A percentile compares a stretch with the other conserved stretches of the same genome.
Evolutionary conservation across 257 asterid species (phyloP).

Genomic region (Solanum dulcamara): DNA sequence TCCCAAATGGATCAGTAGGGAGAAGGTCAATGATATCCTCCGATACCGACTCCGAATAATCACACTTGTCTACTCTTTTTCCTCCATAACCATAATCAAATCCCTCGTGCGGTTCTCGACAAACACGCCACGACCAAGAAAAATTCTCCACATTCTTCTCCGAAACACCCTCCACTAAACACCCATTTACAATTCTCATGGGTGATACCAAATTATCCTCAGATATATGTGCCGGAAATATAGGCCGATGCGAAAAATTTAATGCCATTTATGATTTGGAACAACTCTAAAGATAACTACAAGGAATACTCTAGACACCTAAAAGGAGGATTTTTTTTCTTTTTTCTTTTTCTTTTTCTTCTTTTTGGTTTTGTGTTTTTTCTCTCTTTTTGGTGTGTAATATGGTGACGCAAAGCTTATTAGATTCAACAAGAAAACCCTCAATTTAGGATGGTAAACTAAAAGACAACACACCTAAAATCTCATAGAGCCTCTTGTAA

Average conservation of each 20-base stretch:
- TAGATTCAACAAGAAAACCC: constrained; percentile 55
- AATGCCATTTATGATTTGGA: constrained; percentile 50
- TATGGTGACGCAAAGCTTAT: not conserved
- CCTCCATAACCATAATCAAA: constrained; percentile 16
- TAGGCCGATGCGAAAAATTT: constrained; percentile 64
- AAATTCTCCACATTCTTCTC: constrained; percentile 46
- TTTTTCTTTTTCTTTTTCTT: not conserved
- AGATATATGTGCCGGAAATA: constrained; percentile 39
- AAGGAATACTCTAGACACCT: not conserved
- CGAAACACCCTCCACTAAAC: constrained; percentile 43
- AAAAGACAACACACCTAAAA: constrained; percentile 86
- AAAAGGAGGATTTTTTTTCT: not conserved
- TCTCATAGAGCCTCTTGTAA: constrained; percentile 64
- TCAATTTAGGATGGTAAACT: constrained; percentile 72
- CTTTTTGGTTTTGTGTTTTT: not conserved
- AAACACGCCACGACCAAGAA: constrained; percentile 19
- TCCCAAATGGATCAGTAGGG: constrained; percentile 91
- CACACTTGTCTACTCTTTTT: constrained; percentile 25
- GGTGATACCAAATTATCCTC: constrained; percentile 62
- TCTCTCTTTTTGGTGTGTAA: constrained; percentile 2
- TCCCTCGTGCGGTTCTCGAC: constrained; percentile 27
- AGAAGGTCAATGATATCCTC: constrained; percentile 52
- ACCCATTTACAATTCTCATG: constrained; percentile 52
- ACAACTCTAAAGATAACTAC: constrained; percentile 1
- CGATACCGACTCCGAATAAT: constrained; percentile 30